These are phyloP conservation scores for Laetiporus sulphureus DNA, from an alignment of 1,284 basidiomycete species.

Conservation along the genomic window DNA sequence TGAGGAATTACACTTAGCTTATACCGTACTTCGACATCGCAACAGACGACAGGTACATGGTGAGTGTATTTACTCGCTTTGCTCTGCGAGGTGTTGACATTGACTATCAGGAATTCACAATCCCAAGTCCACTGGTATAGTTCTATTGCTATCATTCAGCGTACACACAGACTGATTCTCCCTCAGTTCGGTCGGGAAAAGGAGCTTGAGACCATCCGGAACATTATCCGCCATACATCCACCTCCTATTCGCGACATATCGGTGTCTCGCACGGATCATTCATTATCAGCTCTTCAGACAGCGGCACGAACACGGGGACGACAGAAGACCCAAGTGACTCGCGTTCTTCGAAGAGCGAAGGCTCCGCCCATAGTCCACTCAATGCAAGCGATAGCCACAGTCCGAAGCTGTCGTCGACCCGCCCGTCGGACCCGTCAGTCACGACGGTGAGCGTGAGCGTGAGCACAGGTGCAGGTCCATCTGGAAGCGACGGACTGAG, in stretches of 20 bases:
- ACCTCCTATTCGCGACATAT: slow-evolving; percentile 54
- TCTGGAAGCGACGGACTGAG: slow-evolving; percentile 34
- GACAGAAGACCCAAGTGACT: slow-evolving; percentile 37
- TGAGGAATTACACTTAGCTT: slow-evolving; percentile 34
- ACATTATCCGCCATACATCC: slow-evolving; percentile 57
- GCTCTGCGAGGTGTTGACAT: not conserved
- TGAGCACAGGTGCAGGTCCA: slow-evolving; percentile 25
- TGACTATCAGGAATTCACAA: slow-evolving; percentile 49
- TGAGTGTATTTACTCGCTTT: slow-evolving; percentile 20
- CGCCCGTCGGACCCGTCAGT: slow-evolving; percentile 13
- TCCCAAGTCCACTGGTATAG: slow-evolving; percentile 55
- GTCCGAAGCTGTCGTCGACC: slow-evolving; percentile 15
- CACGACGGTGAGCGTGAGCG: slow-evolving; percentile 21
- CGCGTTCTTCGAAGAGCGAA: slow-evolving; percentile 38
- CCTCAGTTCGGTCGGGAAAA: slow-evolving; percentile 60
- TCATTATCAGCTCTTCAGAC: slow-evolving; percentile 31
- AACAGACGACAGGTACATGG: slow-evolving; percentile 53
- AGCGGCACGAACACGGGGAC: slow-evolving; percentile 26
- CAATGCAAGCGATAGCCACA: slow-evolving; percentile 10
- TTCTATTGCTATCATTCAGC: not conserved
- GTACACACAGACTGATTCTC: not conserved
- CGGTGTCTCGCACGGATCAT: slow-evolving; percentile 34
- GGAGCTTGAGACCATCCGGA: slow-evolving; percentile 58
- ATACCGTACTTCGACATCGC: slow-evolving; percentile 64
- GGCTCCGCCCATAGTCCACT: slow-evolving; percentile 21